Evolutionary conservation across 306 rosid genomes (phyloP).

Genomic region (Sphenostylis stenocarpa): DNA sequence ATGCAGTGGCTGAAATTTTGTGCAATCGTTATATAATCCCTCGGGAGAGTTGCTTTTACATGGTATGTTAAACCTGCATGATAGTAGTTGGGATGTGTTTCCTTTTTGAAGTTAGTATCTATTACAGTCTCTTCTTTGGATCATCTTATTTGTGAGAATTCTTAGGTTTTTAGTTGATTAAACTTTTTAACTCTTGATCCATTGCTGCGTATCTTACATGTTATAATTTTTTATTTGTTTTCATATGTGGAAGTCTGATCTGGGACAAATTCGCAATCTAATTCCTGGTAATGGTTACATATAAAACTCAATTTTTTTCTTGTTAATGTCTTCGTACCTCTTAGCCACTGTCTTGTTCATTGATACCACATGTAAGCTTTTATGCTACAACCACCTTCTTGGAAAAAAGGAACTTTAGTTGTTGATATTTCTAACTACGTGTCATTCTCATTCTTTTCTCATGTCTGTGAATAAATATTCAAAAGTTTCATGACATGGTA

Average conservation of each 20-base stretch:
- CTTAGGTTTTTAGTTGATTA: background rate
- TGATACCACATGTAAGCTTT: background rate
- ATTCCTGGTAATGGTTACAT: constrained; percentile 79
- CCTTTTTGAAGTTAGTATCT: constrained; percentile 8
- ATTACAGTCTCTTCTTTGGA: background rate
- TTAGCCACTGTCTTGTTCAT: constrained; percentile 2
- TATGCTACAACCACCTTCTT: constrained; percentile 17
- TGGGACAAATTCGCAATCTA: constrained; percentile 85
- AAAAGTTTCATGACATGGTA: constrained; percentile 17
- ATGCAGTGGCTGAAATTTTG: constrained; percentile 71
- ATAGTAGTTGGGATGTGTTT: background rate
- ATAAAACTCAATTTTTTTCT: constrained; percentile 31
- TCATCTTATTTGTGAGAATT: background rate
- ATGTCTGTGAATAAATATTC: background rate
- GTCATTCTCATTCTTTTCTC: constrained; percentile 3
- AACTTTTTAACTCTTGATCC: constrained; percentile 8
- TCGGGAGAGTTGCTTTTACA: constrained; percentile 72
- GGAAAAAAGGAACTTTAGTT: background rate
- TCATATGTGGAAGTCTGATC: constrained; percentile 83
- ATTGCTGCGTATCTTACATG: constrained; percentile 47
- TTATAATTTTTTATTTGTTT: constrained; percentile 43
- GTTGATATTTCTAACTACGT: background rate
- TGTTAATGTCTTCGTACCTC: constrained; percentile 19
- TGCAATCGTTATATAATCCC: constrained; percentile 61
- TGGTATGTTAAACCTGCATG: constrained; percentile 54